A percentile compares a stretch with the other conserved stretches of the same genome.
These are phyloP conservation scores for Coniochaeta prunicola DNA, from an alignment of 2,329 filamentous ascomycete genomes.

Conservation along the genomic window DNA sequence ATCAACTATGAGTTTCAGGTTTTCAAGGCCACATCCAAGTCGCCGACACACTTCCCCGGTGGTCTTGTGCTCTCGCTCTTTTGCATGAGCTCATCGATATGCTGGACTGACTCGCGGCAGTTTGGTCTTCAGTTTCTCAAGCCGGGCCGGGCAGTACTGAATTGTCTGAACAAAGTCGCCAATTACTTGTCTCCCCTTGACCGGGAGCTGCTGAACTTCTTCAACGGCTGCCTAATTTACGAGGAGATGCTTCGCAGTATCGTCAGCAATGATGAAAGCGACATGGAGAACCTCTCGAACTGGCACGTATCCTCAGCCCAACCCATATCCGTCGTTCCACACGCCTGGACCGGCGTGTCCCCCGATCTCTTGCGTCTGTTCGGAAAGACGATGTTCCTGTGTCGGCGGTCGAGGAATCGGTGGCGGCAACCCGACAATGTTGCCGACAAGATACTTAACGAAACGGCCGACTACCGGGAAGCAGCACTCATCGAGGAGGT, in stretches of 20 bases:
- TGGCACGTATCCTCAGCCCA: constrained; percentile 13
- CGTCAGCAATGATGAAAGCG: constrained; percentile 17
- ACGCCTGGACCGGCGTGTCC: constrained; percentile 18
- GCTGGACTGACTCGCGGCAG: constrained; percentile 18
- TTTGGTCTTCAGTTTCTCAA: constrained; percentile 16
- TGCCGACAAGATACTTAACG: constrained; percentile 10
- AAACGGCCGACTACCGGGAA: constrained; percentile 15
- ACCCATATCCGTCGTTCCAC: constrained; percentile 7
- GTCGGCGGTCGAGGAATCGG: constrained; percentile 16
- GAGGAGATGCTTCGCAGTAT: constrained; percentile 20
- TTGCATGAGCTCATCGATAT: constrained; percentile 21
- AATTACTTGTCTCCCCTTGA: constrained; percentile 3
- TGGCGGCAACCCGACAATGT: constrained; percentile 10
- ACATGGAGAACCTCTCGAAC: constrained; percentile 17
- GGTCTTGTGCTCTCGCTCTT: constrained; percentile 17
- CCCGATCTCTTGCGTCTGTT: constrained; percentile 15
- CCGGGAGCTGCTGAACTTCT: constrained; percentile 15
- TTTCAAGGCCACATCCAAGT: constrained; percentile 6
- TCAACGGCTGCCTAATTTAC: constrained; percentile 19
- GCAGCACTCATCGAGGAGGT: constrained; percentile 14
- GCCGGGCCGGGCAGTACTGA: constrained; percentile 15
- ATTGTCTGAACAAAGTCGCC: constrained; percentile 9
- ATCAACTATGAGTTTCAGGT: constrained; percentile 15
- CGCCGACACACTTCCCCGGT: constrained; percentile 10
- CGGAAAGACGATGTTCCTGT: constrained; percentile 18